Conservation (phyloP, 495 filamentous ascomycete genomes). For the Lophiostoma macrostomum region DNA sequence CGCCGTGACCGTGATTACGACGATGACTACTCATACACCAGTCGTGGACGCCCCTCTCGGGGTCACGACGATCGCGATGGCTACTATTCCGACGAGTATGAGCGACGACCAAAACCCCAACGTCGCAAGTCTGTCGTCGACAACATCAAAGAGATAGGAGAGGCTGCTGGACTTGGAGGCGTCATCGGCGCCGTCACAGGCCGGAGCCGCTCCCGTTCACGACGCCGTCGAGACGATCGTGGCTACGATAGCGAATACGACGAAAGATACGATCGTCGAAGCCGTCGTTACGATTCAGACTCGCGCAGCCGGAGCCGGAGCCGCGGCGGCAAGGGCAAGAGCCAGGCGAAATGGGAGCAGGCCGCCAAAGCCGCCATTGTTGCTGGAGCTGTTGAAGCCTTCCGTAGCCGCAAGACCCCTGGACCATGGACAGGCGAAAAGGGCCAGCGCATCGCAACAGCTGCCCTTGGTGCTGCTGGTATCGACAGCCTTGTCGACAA, state of each 20-base stretch:
- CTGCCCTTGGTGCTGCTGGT: constrained; percentile 78
- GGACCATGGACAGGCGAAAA: constrained; percentile 83
- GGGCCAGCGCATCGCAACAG: constrained; percentile 81
- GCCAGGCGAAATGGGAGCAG: constrained; percentile 69
- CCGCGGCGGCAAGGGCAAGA: constrained; percentile 47
- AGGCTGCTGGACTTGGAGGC: constrained; percentile 42
- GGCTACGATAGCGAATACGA: constrained; percentile 35
- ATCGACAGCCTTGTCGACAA: constrained; percentile 73
- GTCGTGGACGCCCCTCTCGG: constrained; percentile 22
- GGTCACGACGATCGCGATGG: constrained; percentile 35
- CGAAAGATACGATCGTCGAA: constrained; percentile 18
- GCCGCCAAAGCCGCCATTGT: constrained; percentile 82
- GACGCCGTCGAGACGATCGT: constrained; percentile 34
- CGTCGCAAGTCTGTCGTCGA: constrained; percentile 44
- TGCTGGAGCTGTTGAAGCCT: constrained; percentile 84
- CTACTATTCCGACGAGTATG: constrained; percentile 39
- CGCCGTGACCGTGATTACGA: constrained; percentile 32
- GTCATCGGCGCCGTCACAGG: constrained; percentile 40
- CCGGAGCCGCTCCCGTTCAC: constrained; percentile 46
- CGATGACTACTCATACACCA: constrained; percentile 37
- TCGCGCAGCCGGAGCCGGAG: constrained; percentile 50
- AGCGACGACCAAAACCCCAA: constrained; percentile 32
- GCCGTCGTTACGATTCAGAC: constrained; percentile 52
- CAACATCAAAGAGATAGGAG: constrained; percentile 35
- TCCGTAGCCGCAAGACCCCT: constrained; percentile 78